These are phyloP conservation scores for Scutellaria baicalensis DNA, from an alignment of 257 asterid genomes.

Conservation along the genomic window DNA sequence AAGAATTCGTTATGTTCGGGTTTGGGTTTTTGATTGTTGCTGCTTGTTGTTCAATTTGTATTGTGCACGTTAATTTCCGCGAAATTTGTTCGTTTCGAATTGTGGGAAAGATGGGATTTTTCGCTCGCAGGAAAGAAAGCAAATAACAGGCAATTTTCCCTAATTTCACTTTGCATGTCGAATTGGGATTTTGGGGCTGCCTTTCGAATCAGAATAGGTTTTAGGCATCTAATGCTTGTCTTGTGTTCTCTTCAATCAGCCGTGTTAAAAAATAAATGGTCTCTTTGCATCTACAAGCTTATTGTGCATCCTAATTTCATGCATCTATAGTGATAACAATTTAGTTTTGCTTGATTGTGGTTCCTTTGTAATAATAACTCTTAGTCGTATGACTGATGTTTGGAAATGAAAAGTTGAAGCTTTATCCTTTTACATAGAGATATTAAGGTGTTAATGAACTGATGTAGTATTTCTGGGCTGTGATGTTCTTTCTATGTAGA, in stretches of 20 bases:
- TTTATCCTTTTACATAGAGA: not conserved
- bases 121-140: not conserved
- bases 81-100: not conserved
- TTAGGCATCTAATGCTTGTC: not conserved
- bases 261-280: not conserved
- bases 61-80: not conserved
- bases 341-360: not conserved
- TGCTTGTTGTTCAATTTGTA: constrained; percentile 5
- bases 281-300: not conserved
- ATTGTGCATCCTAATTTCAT: not conserved
- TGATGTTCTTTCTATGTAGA: not conserved
- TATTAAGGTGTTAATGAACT: not conserved
- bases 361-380: not conserved
- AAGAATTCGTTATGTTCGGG: not conserved
- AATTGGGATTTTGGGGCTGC: constrained; percentile 3
- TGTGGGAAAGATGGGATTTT: not conserved
- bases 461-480: not conserved
- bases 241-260: not conserved
- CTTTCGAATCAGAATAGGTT: not conserved
- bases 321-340: not conserved
- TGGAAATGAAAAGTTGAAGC: constrained; percentile 2
- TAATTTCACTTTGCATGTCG: not conserved
- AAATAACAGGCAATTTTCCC: not conserved
- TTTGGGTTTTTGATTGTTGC: not conserved
- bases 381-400: not conserved